Evolutionary conservation across 1,284 basidiomycete genomes (phyloP).

Genomic region (Hemileia vastatrix): DNA sequence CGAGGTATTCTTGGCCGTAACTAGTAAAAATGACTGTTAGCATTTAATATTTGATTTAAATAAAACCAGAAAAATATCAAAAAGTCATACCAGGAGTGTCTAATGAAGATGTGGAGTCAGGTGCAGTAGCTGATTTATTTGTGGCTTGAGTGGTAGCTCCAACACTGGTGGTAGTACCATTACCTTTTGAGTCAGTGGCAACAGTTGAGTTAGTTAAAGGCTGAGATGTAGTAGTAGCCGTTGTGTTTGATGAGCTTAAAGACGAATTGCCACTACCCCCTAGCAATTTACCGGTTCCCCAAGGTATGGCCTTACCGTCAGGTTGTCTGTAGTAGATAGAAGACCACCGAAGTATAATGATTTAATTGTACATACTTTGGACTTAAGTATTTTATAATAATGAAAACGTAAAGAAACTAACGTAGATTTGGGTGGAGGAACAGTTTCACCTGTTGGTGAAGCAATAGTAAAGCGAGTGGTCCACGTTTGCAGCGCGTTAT

Average conservation of each 20-base stretch:
- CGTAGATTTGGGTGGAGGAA: slow-evolving; percentile 45
- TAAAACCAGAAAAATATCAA: no score
- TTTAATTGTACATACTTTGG: background rate
- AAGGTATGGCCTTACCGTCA: slow-evolving; percentile 53
- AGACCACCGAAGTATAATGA: background rate
- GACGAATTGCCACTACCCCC: slow-evolving; percentile 34
- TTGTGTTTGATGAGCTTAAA: background rate
- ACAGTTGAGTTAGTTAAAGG: background rate
- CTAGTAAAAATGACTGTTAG: no score
- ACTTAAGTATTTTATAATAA: background rate
- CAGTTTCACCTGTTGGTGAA: slow-evolving; percentile 50
- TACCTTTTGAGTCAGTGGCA: background rate
- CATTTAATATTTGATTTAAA: no score
- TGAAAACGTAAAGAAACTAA: background rate
- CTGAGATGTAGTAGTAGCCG: background rate
- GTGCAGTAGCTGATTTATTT: background rate
- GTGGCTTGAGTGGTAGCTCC: background rate
- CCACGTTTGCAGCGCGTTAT: slow-evolving; percentile 52
- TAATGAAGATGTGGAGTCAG: background rate
- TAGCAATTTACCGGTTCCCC: slow-evolving; percentile 60
- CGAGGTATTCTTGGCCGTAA: no score
- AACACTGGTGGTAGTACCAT: background rate
- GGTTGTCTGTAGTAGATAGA: slow-evolving; percentile 51
- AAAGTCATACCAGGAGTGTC: no score
- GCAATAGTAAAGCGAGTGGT: slow-evolving; percentile 72